Evolutionary conservation across 2,329 filamentous ascomycete species (phyloP).

Genomic region (Fusarium sp.): DNA sequence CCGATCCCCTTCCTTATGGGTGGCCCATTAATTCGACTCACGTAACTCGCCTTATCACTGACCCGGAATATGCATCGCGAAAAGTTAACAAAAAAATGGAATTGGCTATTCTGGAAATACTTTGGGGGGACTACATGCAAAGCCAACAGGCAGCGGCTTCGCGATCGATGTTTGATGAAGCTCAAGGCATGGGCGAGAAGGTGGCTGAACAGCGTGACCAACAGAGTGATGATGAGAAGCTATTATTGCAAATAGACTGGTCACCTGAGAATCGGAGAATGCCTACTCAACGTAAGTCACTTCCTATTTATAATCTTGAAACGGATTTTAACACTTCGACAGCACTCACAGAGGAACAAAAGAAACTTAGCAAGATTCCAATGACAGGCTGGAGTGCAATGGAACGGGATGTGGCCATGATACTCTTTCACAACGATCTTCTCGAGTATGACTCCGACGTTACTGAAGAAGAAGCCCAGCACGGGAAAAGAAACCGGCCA

Average conservation of each 20-base stretch:
- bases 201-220: too few species aligned
- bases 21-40: too few species aligned
- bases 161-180: too few species aligned
- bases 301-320: not conserved
- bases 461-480: not conserved
- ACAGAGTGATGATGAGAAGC: not conserved
- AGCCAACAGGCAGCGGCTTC: too few species aligned
- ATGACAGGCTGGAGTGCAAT: not conserved
- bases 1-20: too few species aligned
- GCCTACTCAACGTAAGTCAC: not conserved
- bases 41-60: too few species aligned
- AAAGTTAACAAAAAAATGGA: too few species aligned
- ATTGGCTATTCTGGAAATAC: too few species aligned
- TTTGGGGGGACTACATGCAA: too few species aligned
- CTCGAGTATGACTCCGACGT: not conserved
- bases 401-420: not conserved
- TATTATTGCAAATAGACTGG: not conserved
- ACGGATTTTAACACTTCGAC: not conserved
- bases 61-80: too few species aligned
- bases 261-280: not conserved
- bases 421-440: not conserved
- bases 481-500: not conserved
- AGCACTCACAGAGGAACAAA: not conserved
- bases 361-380: not conserved
- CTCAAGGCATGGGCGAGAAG: too few species aligned